Conservation (phyloP, 495 filamentous ascomycete species). For the Pyrenula aspistea region DNA sequence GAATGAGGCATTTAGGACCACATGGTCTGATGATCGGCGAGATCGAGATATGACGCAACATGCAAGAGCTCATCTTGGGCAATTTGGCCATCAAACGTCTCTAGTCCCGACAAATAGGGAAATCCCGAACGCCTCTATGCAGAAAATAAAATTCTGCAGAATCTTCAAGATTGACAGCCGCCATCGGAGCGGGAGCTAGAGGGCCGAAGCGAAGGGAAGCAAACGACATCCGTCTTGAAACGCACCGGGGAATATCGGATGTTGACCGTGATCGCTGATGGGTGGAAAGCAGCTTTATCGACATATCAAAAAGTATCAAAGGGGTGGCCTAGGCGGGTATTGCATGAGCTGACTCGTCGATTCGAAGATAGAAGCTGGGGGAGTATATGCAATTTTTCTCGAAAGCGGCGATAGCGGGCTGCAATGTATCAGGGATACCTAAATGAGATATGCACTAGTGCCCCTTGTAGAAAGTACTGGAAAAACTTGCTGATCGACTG, state of each 20-base stretch:
- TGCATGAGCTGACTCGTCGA: too few relatives aligned
- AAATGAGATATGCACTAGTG: background rate
- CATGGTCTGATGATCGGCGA: too few relatives aligned
- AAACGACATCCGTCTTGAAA: background rate
- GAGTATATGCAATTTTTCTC: background rate
- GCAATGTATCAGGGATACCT: background rate
- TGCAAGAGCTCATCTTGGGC: too few relatives aligned
- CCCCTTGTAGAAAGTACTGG: too few relatives aligned
- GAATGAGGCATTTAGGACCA: background rate
- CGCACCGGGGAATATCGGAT: background rate
- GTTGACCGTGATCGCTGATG: background rate
- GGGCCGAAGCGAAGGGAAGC: background rate
- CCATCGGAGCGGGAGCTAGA: background rate
- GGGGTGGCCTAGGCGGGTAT: background rate
- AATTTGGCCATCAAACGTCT: background rate
- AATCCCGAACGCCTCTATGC: background rate
- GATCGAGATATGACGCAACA: too few relatives aligned
- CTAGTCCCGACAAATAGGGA: background rate
- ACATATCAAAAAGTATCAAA: background rate
- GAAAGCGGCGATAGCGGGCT: background rate
- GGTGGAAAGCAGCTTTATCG: background rate
- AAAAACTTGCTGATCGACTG: background rate
- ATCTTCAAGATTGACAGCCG: background rate
- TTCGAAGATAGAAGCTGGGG: too few relatives aligned
- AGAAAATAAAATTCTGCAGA: background rate